phyloP scores from a whole-genome alignment of 306 rosid genomes.

The Oemleria cerasiformis region DNA sequence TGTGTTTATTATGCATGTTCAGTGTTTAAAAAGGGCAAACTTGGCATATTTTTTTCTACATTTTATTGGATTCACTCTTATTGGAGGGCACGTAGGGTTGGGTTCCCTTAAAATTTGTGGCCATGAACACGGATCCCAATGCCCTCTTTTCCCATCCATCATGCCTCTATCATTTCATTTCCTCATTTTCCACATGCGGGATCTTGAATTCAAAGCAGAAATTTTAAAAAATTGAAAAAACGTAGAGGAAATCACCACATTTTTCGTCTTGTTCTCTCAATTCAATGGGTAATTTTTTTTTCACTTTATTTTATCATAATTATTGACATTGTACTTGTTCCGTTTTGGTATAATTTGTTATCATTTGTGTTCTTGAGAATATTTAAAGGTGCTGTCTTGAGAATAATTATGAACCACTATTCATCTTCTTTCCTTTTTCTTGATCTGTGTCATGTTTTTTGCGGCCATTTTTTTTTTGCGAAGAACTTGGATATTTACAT shows the following conservation, averaged over 20 bases:
- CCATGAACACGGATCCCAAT: not conserved
- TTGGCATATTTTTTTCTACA: not conserved
- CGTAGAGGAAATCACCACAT: not conserved
- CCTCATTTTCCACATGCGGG: not conserved
- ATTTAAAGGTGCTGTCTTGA: too few species aligned
- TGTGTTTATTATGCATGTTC: not conserved
- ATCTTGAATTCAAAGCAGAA: not conserved
- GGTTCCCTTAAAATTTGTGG: not conserved
- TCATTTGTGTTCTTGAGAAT: too few species aligned
- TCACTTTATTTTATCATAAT: not conserved
- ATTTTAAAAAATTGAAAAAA: not conserved
- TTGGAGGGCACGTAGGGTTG: not conserved
- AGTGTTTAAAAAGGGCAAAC: not conserved
- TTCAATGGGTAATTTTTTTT: not conserved
- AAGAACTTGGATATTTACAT: not conserved
- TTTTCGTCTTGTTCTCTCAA: not conserved
- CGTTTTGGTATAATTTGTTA: too few species aligned
- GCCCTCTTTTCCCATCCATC: not conserved
- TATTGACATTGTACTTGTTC: not conserved
- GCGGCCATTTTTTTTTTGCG: too few species aligned
- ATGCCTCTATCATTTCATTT: conserved; percentile 4
- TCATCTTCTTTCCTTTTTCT: not conserved
- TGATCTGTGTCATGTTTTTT: too few species aligned
- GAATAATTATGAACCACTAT: too few species aligned
- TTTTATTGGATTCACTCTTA: not conserved